Conservation (phyloP, 2,329 filamentous ascomycete species). For the Aspergillus oerlinghausenensis region DNA sequence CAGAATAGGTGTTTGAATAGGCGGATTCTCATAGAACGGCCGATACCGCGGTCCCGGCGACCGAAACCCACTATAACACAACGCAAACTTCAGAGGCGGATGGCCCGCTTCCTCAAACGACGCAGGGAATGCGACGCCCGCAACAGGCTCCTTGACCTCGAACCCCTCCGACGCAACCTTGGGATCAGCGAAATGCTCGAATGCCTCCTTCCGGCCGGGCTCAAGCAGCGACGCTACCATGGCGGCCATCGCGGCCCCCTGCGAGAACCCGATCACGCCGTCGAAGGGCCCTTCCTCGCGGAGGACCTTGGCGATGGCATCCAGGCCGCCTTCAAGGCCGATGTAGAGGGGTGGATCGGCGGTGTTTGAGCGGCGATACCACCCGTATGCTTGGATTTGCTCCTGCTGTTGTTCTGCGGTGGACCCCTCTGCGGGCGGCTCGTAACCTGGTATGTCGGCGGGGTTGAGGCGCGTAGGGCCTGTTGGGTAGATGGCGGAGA, state of each 20-base stretch:
- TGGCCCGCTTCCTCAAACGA: conserved; percentile 46
- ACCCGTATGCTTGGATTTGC: conserved; percentile 68
- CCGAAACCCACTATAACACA: conserved; percentile 73
- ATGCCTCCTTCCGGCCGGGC: conserved; percentile 41
- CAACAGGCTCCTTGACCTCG: conserved; percentile 13
- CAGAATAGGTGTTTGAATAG: conserved; percentile 70
- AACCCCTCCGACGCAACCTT: conserved; percentile 15
- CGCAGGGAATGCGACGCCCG: conserved; percentile 51
- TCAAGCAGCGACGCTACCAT: conserved; percentile 73
- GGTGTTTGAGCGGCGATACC: conserved; percentile 67
- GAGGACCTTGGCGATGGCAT: conserved; percentile 58
- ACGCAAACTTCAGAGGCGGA: conserved; percentile 62
- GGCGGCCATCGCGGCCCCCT: conserved; percentile 68
- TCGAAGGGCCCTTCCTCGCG: conserved; percentile 64
- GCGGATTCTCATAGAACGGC: conserved; percentile 66
- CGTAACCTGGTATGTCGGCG: conserved; percentile 66
- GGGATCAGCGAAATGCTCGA: conserved; percentile 38
- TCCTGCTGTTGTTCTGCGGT: conserved; percentile 12
- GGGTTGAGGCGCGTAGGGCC: conserved; percentile 60
- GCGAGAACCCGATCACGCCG: conserved; percentile 76
- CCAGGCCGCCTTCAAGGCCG: conserved; percentile 65
- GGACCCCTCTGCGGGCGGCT: conserved; percentile 36
- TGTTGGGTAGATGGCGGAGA: conserved; percentile 64
- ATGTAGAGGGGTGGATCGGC: conserved; percentile 62
- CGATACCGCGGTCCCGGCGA: conserved; percentile 58